Base-by-base conservation (phyloP, 176 grass and related monocot species). In the Triticum turgidum region DNA sequence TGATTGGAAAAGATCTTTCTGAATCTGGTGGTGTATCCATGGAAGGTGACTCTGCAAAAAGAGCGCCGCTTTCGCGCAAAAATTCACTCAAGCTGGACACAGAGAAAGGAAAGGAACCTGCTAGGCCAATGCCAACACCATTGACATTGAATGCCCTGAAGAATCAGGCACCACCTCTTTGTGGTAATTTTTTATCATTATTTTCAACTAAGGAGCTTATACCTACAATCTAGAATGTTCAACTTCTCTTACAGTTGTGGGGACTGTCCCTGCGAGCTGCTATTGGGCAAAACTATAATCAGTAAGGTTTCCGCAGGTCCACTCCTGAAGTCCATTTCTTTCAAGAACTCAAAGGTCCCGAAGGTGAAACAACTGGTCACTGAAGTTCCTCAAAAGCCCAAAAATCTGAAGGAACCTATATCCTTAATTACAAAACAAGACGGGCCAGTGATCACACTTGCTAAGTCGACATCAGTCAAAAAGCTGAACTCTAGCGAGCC, bases 301-400 rank as follows among this genome's bases (percentile, higher is more conserved):
- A 69, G 22, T 71, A 76, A 47, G 11, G 24, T 88, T 83, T 84
- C 13, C 85, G 76, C 82, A 99, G 97, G 94, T 85, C 69, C 64
- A 80, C 56, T 96, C 71, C 88, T 73, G 5, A 99, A 93, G 85
- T 92, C 92, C 11, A 78, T 71, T 73, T 96, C 94, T 69, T 96
- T 96, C 85, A 99, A 99, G 67, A 95, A 86, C 76, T 93, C 90
- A 69, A 99, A 96, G 80, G 78, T 92, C 52, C 92, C 92, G 27
- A 99, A 96, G 82, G 97, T 99, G 76, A 99, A 99, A 83, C 97
- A 94, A 83, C 80, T 98, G 85, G 54, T 76, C 39, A 87, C 32
- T 65, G 92, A 92, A 84, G 84, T 94, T 77, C 89, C 97, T 74
- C 87, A 89, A n/a, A 96, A 90, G 56, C 61, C 84, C 25, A 93